Evolutionary conservation across 345 rosid genomes (phyloP), one percentile per base, ranked within the genome.

Genomic region (Eucalyptus erythrocorys): DNA sequence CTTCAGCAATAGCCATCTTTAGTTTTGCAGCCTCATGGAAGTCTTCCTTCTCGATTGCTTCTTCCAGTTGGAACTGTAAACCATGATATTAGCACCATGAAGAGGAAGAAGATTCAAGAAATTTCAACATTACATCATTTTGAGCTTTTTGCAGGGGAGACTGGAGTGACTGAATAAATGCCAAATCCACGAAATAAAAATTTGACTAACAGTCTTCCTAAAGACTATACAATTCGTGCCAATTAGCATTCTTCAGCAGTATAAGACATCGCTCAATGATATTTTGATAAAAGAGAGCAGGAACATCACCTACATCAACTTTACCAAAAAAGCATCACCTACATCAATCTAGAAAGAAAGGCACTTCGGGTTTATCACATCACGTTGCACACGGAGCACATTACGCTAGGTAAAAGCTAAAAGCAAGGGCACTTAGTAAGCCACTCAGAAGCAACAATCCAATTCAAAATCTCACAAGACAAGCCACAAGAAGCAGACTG

Each of bases 41-140:
- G 90, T 97, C 98, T 93, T 97, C 96, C 90, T 92, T 96, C 92
- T 96, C 97, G 50, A 96, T 92, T 26, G 99, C 99, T 51, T 97
- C 98, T 89, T 95, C 96, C 88, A 97, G 99, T 95, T 97, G 98
- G 90, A 93, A 93, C 99, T 97, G 93, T 43, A 84, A 88, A 87
- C n/a, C 87, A 34, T 37, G 47, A 79, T 1, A 51, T 40, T 57
- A 48, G 48, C 64, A 49, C 55, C 66, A 53, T 43, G 53, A 85
- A 79, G 55, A 30, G 57, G 84, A 49, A 50, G 64, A 37, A 40
- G 9, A 22, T 21, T 17, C 64, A 48, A 48, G 42, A 82, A 12
- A 82, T 22, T 45, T 30, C 86, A 26, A 9, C 16, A 48, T 6
- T 85, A 9, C 16, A 24, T 26, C 34, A 84, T 26, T 26, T 48